Base-by-base conservation (phyloP, 169 alveolate species). In the Plasmodium knowlesi region DNA sequence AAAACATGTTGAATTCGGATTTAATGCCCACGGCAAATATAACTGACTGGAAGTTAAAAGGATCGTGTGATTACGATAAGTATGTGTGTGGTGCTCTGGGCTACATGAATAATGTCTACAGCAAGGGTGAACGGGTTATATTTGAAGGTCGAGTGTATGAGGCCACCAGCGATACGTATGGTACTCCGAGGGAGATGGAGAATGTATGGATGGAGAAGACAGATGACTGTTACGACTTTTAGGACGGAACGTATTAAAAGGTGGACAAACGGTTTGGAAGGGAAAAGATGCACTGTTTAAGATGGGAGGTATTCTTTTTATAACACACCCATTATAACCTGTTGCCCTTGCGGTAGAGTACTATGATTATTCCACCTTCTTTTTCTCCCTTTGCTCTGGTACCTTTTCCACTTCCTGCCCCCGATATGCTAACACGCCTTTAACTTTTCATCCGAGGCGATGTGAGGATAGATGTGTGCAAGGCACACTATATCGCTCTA, bases 1-100 rank as follows among this genome's bases (percentile, higher is more conserved):
- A 90, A 71, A 90, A 90, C 39, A 28, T 72, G n/a, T 79, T 90
- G 34, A 90, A 82, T 81, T 81, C 95, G 9, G 83, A 90, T 70
- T 46, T 91, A 19, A 90, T 90, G 95, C 95, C 95, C 34, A 90
- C 95, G 71, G 22, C 84, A 19, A 90, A 90, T 90, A 90, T 90
- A 41, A 71, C 90, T 16, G 95, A 90, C 53, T 90, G 95, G 95
- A 90, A 90, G 53, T 82, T 90, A 39, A 90, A 81, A 54, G 95
- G 95, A 1, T 73, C 92, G 2, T 90, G 95, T 37, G 91, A 82
- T 30, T 82, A 81, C 53, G 95, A 90, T 81, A 90, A 90, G 14
- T 90, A 90, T 90, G 43, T 90, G 73, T 90, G 95, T 54, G 95
- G 95, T 6, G 95, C 92, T 67, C 43, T 90, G 53, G 71, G 73